A percentile compares a stretch with the other conserved stretches of the same genome.
Conservation (phyloP, 495 filamentous ascomycete genomes). For the Hypoxylon intermedium region DNA sequence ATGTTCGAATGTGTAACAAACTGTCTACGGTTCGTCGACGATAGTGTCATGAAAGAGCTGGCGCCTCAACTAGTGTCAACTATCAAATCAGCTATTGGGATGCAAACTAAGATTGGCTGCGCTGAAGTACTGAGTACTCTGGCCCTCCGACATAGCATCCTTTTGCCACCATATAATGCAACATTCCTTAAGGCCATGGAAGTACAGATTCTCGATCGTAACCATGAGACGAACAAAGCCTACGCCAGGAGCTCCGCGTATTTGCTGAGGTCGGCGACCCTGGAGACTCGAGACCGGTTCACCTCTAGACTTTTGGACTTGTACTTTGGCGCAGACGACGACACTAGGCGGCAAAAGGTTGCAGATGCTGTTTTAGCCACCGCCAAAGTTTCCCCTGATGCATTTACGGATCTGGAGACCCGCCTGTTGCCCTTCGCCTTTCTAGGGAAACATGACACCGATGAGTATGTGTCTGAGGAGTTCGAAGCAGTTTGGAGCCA, state of each 20-base stretch:
- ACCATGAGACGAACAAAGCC: constrained; percentile 84
- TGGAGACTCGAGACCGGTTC: constrained; percentile 72
- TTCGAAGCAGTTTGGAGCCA: constrained; percentile 88
- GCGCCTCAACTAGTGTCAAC: constrained; percentile 73
- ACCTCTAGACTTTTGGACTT: constrained; percentile 69
- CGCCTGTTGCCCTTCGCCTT: constrained; percentile 86
- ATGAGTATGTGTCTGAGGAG: constrained; percentile 74
- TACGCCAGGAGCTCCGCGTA: constrained; percentile 90
- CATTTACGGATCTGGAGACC: constrained; percentile 77
- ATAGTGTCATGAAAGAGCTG: constrained; percentile 73
- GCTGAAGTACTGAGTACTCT: constrained; percentile 86
- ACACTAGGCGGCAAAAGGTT: constrained; percentile 71
- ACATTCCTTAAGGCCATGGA: constrained; percentile 76
- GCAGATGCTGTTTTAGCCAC: constrained; percentile 80
- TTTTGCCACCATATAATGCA: constrained; percentile 80
- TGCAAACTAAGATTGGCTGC: constrained; percentile 92
- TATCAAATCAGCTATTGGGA: constrained; percentile 83
- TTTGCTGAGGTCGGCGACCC: constrained; percentile 73
- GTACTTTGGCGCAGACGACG: constrained; percentile 82
- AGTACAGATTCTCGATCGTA: constrained; percentile 83
- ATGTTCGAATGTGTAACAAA: constrained; percentile 93
- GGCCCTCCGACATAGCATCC: constrained; percentile 73
- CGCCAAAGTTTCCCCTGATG: constrained; percentile 86
- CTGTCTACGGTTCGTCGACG: constrained; percentile 85
- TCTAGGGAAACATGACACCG: constrained; percentile 81